phyloP scores from a whole-genome alignment of 225 moss, liverwort and hornwort species.

The Marchantia polymorpha region DNA sequence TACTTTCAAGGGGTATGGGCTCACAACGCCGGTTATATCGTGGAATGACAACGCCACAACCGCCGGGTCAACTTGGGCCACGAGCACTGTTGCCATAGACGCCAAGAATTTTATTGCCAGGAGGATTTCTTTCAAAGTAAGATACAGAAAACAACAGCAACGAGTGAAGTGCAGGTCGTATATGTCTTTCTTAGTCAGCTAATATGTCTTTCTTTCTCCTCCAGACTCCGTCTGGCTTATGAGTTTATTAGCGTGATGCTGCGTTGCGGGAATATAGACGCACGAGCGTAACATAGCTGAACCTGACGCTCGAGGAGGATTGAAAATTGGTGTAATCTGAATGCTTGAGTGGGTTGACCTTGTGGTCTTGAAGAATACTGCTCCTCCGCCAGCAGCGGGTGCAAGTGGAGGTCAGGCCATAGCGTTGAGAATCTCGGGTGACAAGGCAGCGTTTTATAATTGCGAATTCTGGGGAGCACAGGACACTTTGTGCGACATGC shows the following conservation, averaged over 20 bases:
- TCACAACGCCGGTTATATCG: constrained; percentile 20
- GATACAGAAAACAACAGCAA: not conserved
- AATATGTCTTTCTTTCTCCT: no score
- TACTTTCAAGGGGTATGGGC: constrained; percentile 26
- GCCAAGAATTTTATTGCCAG: constrained; percentile 33
- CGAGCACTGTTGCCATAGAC: constrained; percentile 26
- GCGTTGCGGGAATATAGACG: no score
- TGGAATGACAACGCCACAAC: constrained; percentile 37
- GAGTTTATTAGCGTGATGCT: no score
- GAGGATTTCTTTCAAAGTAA: constrained; percentile 33
- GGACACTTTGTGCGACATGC: constrained; percentile 40
- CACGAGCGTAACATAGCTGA: no score
- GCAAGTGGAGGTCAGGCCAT: constrained; percentile 33
- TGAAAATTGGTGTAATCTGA: not conserved
- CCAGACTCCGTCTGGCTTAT: no score
- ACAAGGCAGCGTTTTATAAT: constrained; percentile 39
- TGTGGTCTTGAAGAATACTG: constrained; percentile 30
- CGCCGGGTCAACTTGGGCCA: constrained; percentile 33
- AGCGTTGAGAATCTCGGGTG: constrained; percentile 36
- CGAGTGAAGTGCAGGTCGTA: no score
- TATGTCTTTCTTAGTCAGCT: no score
- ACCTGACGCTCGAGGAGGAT: no score
- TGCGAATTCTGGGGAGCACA: constrained; percentile 42
- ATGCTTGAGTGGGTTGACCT: not conserved
- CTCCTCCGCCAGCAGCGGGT: constrained; percentile 28